Conservation (phyloP, 148 eudicot genomes). For the Bassia scoparia region DNA sequence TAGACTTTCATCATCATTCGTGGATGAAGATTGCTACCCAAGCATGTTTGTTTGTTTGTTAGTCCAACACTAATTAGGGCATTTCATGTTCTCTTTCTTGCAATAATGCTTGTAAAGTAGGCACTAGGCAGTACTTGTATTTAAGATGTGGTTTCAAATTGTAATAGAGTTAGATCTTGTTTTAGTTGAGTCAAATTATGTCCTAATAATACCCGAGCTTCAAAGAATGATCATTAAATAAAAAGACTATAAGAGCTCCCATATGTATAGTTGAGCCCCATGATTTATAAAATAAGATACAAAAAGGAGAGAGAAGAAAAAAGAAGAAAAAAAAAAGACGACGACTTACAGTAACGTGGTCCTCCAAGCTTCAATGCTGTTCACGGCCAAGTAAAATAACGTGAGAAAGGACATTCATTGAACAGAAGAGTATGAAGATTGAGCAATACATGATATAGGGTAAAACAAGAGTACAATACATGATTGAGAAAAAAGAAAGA, state of each 20-base stretch:
- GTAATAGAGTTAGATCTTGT: background rate
- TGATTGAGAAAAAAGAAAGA: background rate
- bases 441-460: too few relatives aligned
- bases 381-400: background rate
- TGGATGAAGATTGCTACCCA: background rate
- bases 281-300: background rate
- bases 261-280: background rate
- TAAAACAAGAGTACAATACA: background rate
- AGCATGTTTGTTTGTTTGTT: background rate
- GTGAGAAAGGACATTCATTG: constrained; percentile 2
- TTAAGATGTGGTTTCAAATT: background rate
- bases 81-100: background rate
- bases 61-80: too few relatives aligned
- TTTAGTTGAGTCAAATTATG: background rate
- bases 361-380: background rate
- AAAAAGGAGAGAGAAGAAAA: background rate
- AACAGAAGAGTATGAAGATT: background rate
- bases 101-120: background rate
- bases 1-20: background rate
- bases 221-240: background rate
- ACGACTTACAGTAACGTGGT: background rate
- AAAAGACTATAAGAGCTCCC: background rate
- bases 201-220: background rate
- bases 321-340: too few relatives aligned
- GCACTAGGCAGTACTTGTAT: background rate